These are phyloP conservation scores for Neonectria sp. DNA, from an alignment of 2,329 filamentous ascomycete species.

Conservation along the genomic window DNA sequence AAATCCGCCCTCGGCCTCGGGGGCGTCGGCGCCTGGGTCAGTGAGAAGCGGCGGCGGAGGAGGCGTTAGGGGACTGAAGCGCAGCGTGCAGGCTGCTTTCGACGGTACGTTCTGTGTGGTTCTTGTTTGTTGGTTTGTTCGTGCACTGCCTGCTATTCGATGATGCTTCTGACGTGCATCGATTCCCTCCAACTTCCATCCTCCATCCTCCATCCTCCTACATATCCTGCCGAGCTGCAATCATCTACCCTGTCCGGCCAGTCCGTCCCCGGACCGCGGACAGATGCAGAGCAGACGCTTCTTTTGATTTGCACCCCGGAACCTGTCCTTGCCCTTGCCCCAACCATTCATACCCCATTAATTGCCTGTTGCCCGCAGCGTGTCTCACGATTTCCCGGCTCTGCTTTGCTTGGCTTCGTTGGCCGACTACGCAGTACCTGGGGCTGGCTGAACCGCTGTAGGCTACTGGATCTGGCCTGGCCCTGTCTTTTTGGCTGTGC, in stretches of 20 bases:
- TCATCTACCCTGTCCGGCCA: neutral
- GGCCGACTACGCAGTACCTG: neutral
- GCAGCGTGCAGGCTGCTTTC: slow-evolving; percentile 73
- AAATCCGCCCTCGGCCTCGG: slow-evolving; percentile 68
- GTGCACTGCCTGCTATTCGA: neutral
- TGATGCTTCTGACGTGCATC: slow-evolving; percentile 7
- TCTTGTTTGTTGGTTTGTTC: slow-evolving; percentile 11
- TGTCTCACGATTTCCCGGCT: slow-evolving; percentile 20
- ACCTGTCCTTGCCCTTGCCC: slow-evolving; percentile 11
- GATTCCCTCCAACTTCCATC: slow-evolving; percentile 17
- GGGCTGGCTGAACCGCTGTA: neutral
- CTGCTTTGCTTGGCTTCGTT: slow-evolving; percentile 15
- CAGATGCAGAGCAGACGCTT: slow-evolving; percentile 5
- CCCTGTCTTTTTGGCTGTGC: slow-evolving; percentile 17
- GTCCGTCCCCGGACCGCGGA: slow-evolving; percentile 6
- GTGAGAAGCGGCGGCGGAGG: slow-evolving; percentile 53
- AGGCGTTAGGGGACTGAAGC: slow-evolving; percentile 61
- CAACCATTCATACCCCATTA: slow-evolving; percentile 3
- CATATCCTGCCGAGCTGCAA: neutral
- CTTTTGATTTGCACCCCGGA: neutral
- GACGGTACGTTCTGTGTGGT: slow-evolving; percentile 64
- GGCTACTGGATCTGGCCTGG: slow-evolving; percentile 11
- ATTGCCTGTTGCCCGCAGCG: slow-evolving; percentile 15
- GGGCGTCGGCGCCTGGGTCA: slow-evolving; percentile 64
- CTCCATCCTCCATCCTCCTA: neutral